These are phyloP conservation scores for Lentinula aciculospora DNA, from an alignment of 768 basidiomycete species.

Conservation along the genomic window DNA sequence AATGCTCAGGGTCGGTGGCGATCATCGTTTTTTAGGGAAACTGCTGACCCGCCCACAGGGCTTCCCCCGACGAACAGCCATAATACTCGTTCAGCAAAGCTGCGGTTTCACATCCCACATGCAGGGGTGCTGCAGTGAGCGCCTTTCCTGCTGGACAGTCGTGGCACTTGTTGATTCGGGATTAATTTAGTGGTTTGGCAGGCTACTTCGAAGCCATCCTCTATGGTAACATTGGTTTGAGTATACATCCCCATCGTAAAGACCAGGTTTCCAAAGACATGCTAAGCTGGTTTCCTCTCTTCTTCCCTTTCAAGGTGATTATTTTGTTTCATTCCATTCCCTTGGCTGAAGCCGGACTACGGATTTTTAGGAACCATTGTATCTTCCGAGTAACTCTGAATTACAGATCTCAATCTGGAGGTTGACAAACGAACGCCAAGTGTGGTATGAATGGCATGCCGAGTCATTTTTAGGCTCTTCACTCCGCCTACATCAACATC, in stretches of 20 bases:
- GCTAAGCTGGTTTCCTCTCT: conserved; percentile 99
- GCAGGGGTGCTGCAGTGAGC: conserved; percentile 79
- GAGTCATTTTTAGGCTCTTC: conserved; percentile 72
- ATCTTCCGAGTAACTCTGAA: conserved; percentile 89
- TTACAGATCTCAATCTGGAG: conserved; percentile 94
- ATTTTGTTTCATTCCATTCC: conserved; percentile 2
- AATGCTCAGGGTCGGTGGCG: conserved; percentile 60
- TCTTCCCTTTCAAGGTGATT: conserved; percentile 87
- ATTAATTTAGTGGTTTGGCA: conserved; percentile 60
- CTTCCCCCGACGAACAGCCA: conserved; percentile 93
- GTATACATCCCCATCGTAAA: conserved; percentile 89
- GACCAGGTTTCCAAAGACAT: conserved; percentile 89
- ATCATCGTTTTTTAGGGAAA: conserved; percentile 1
- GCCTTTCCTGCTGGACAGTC: not conserved
- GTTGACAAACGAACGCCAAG: conserved; percentile 78
- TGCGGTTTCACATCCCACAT: conserved; percentile 91
- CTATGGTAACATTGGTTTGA: conserved; percentile 86
- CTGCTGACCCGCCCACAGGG: conserved; percentile 38
- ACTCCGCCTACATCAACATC: not conserved
- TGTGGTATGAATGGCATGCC: conserved; percentile 99
- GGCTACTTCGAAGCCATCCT: conserved; percentile 96
- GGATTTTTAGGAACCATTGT: conserved; percentile 74
- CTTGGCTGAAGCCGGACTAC: not conserved
- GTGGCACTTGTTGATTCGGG: not conserved
- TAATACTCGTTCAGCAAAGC: conserved; percentile 81